Evolutionary conservation across 2,329 filamentous ascomycete genomes (phyloP), one percentile per base, ranked within the genome.

Genomic region (Fusarium gaditjirri): DNA sequence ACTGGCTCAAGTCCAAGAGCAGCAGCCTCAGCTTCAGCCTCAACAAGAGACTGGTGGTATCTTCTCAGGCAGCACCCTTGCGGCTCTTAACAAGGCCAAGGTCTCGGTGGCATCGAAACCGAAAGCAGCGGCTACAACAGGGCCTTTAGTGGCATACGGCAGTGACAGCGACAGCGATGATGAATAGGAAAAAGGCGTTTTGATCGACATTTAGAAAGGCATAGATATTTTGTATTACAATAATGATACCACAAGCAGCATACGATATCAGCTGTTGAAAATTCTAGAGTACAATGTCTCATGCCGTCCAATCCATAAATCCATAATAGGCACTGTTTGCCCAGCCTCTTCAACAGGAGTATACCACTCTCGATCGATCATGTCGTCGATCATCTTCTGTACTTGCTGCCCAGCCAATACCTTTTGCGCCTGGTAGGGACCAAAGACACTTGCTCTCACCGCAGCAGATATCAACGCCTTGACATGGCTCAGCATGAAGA

Each of bases 111-210:
- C 88, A 44, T 84, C 86, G 36, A 89, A 88, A 78, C 81, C 85
- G 29, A 86, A 90, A 57, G 81, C 87, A 14, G 83, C 87, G 13
- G 83, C 87, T 14, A 72, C 89, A 33, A 81, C 88, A 23, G 94
- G 93, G 3, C 93, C 94, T 11, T 83, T 98, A 72, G 96, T 98
- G 25, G 93, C 88, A 31, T 99, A 99, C 78, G 94, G 96, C 81
- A 93, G 94, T 79, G 94, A 97, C 81, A 93, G 94, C 79, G 95
- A 97, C 82, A 93, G 94, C 79, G 95, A 97, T 68, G 92, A 86
- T 61, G 83, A 86, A 78, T 83, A 81, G 80, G 71, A 52, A 67
- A 70, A 76, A 77, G 65, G 78, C 67, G 73, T 74, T 75, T 75
- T 77, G 54, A 61, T 61, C 65, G 46, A 62, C 64, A 65, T 68